These are phyloP conservation scores for Jackrogersella multiformis DNA, from an alignment of 495 filamentous ascomycete genomes.

Conservation along the genomic window DNA sequence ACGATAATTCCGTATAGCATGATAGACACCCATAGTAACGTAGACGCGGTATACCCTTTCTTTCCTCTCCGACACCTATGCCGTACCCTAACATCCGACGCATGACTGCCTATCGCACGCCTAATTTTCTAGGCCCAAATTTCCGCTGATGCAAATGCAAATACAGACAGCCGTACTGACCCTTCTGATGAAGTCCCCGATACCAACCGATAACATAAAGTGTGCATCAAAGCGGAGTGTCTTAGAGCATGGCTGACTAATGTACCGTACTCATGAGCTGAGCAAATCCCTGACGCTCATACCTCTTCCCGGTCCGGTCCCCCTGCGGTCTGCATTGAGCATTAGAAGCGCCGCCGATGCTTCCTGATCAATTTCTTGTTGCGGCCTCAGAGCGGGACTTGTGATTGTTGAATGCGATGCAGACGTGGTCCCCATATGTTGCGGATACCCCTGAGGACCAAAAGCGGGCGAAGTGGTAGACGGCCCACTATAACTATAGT, in stretches of 20 bases:
- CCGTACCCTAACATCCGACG: constrained; percentile 8
- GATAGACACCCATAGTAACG: background rate
- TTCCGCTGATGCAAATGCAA: constrained; percentile 35
- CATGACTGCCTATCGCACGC: background rate
- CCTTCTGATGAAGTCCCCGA: background rate
- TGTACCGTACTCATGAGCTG: constrained; percentile 59
- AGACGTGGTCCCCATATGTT: constrained; percentile 42
- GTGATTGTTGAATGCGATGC: constrained; percentile 56
- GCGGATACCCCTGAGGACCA: constrained; percentile 50
- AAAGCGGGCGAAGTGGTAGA: constrained; percentile 58
- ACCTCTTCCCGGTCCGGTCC: constrained; percentile 53
- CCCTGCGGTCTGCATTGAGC: constrained; percentile 74
- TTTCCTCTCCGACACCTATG: background rate
- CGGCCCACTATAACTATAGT: constrained; percentile 56
- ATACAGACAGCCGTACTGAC: constrained; percentile 20
- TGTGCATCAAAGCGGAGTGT: background rate
- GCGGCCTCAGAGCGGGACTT: constrained; percentile 59
- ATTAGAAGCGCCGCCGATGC: constrained; percentile 82
- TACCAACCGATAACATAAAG: background rate
- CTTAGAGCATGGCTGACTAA: background rate
- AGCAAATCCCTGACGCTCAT: constrained; percentile 86
- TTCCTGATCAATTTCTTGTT: constrained; percentile 72
- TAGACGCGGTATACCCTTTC: background rate
- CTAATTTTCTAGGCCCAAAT: background rate
- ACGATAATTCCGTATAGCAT: background rate